A percentile compares a stretch with the other conserved stretches of the same genome.
Conservation (phyloP, 2,329 filamentous ascomycete genomes). For the Orbilia blumenaviensis region DNA sequence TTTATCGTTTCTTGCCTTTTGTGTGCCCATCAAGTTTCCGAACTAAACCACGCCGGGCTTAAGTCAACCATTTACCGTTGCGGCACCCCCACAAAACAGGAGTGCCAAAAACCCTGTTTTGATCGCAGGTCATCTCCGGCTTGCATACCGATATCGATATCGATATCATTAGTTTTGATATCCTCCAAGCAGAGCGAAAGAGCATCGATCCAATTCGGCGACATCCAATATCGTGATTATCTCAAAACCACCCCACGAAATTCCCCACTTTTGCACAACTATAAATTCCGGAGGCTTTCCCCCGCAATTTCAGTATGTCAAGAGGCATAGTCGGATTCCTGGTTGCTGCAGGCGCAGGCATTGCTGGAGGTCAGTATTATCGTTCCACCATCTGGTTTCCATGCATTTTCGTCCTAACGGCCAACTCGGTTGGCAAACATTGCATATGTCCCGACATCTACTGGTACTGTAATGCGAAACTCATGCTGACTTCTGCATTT, state of each 20-base stretch:
- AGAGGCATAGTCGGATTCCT: slow-evolving; percentile 35
- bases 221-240: no score
- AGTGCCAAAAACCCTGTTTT: slow-evolving; percentile 47
- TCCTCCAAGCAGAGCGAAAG: slow-evolving; percentile 14
- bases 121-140: slow-evolving; percentile 10
- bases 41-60: slow-evolving; percentile 36
- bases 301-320: slow-evolving; percentile 32
- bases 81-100: slow-evolving; percentile 28
- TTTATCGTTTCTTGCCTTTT: slow-evolving; percentile 15
- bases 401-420: slow-evolving; percentile 40
- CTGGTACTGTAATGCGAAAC: neutral
- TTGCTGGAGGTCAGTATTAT: slow-evolving; percentile 50
- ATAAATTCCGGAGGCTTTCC: slow-evolving; percentile 18
- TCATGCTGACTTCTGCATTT: neutral
- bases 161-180: slow-evolving; percentile 29
- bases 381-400: slow-evolving; percentile 28
- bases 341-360: slow-evolving; percentile 36
- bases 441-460: slow-evolving; percentile 3
- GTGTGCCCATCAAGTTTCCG: slow-evolving; percentile 15
- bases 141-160: slow-evolving; percentile 39
- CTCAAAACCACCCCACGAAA: slow-evolving; percentile 9
- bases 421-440: slow-evolving; percentile 17
- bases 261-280: slow-evolving; percentile 3
- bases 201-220: neutral
- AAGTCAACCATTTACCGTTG: slow-evolving; percentile 16